Conservation (phyloP, 768 basidiomycete species). For the Amylocystis lapponica region DNA sequence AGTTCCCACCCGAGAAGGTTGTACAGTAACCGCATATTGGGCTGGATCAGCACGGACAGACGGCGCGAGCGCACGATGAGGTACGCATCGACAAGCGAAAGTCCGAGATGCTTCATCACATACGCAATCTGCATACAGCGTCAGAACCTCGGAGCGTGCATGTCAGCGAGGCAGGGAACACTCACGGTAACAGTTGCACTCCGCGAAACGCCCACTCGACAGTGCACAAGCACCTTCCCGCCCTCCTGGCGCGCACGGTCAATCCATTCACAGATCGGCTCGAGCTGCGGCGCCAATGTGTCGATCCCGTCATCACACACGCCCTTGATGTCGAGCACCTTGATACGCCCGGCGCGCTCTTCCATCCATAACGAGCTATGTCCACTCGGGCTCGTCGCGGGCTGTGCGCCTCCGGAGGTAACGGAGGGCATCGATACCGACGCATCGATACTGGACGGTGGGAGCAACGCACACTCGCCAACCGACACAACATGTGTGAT, state of each 20-base stretch:
- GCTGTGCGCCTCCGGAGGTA: slow-evolving; percentile 11
- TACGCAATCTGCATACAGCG: slow-evolving; percentile 69
- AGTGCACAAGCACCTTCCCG: slow-evolving; percentile 92
- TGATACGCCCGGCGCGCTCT: slow-evolving; percentile 83
- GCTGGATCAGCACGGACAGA: slow-evolving; percentile 88
- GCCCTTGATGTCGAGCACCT: slow-evolving; percentile 86
- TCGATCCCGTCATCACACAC: slow-evolving; percentile 97
- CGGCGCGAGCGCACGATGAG: slow-evolving; percentile 86
- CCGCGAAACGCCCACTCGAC: slow-evolving; percentile 96
- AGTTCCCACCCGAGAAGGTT: slow-evolving; percentile 95
- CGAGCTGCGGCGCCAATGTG: slow-evolving; percentile 83
- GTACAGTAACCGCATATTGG: slow-evolving; percentile 93
- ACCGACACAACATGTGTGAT: slow-evolving; percentile 98
- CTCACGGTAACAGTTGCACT: slow-evolving; percentile 87
- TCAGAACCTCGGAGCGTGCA: not conserved
- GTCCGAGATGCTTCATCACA: slow-evolving; percentile 86
- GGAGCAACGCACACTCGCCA: slow-evolving; percentile 88
- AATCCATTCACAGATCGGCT: slow-evolving; percentile 90
- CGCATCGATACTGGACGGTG: slow-evolving; percentile 49
- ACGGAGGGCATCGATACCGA: slow-evolving; percentile 5
- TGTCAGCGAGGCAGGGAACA: slow-evolving; percentile 12
- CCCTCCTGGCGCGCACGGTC: slow-evolving; percentile 77
- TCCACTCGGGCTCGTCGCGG: slow-evolving; percentile 38
- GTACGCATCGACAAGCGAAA: slow-evolving; percentile 91
- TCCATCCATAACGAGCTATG: slow-evolving; percentile 84